Base-by-base conservation (phyloP, 2,329 filamentous ascomycete species). In the Cladophialophora psammophila region DNA sequence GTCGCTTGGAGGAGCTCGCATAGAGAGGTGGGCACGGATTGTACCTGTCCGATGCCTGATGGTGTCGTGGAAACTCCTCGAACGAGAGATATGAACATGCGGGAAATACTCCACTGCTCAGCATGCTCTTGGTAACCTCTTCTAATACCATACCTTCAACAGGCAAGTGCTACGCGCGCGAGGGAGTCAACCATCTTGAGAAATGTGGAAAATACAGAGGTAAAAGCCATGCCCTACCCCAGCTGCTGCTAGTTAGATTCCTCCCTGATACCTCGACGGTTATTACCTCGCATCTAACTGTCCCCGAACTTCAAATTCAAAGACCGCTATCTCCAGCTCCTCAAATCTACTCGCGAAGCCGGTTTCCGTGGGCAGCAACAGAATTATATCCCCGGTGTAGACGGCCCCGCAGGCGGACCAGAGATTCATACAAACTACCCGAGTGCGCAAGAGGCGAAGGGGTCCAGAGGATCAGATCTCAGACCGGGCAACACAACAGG, bases 171-270 rank as follows among this genome's bases (percentile, higher is more conserved):
- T 90, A 90, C 79, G 80, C 82, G 72, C 69, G 72, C 31, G 87
- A 90, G 79, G 88, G 88, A 8, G 86, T 89, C 62, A 90, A 90
- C 75, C 88, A 90, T 77, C 77, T 90, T 74, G 87, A 90, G 83
- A 90, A 89, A 79, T 90, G 88, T 76, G 87, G 86, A 72, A 82
- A 84, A 75, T 79, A 90, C 79, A 83, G 88, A 85, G 88, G 88
- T 90, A 77, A 62, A 42, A 20, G n/a, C 10, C 26, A 15, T 4
- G 6, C 52, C 36, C 10, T 79, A n/a, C 10, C 35, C 50, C 52
- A 45, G 15, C 31, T 36, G 34, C 35, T 55, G 8, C n/a, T 26
- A 13, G 3, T 26, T 26, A 3, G 26, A 26, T 26, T 26, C 26
- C 26, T 26, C 26, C 26, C 26, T 26, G 26, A 26, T 26, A 26